Percentiles rank a stretch among this genome's conserved stretches.
Conservation (phyloP, 441 rosid genomes). For the Flueggea neowawraea region DNA sequence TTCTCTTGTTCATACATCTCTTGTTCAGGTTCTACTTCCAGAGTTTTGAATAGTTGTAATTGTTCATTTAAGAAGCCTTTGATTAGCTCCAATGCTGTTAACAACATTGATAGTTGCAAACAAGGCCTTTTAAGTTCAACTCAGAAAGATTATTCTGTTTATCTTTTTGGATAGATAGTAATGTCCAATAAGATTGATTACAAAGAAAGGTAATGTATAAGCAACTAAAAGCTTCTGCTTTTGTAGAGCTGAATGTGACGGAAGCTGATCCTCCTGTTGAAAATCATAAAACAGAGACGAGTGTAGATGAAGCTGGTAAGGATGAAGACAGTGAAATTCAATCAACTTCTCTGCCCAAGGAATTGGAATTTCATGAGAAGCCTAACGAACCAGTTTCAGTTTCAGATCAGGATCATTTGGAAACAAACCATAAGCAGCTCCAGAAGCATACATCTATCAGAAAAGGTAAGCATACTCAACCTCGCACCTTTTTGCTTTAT, state of each 20-base stretch:
- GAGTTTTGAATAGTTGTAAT: too few species aligned
- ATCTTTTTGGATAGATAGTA: too few species aligned
- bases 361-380: constrained; percentile 16
- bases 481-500: too few species aligned
- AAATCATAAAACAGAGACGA: constrained; percentile 15
- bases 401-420: constrained; percentile 9
- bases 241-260: constrained; percentile 21
- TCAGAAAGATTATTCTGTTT: too few species aligned
- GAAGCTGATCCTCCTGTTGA: constrained; percentile 21
- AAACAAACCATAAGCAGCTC: too few species aligned
- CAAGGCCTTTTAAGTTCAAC: not conserved
- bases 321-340: constrained; percentile 6
- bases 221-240: constrained; percentile 4
- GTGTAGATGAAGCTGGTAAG: constrained; percentile 5
- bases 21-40: too few species aligned
- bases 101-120: not conserved
- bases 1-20: too few species aligned
- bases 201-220: not conserved
- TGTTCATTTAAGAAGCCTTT: not conserved
- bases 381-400: not conserved
- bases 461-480: too few species aligned
- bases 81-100: not conserved
- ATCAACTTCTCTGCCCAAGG: constrained; percentile 3
- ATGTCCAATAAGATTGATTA: too few species aligned
- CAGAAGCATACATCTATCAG: too few species aligned